Percentiles rank a stretch among this genome's conserved stretches.
These are phyloP conservation scores for Stygiomarasmius scandens DNA, from an alignment of 1,284 basidiomycete genomes.

Conservation along the genomic window DNA sequence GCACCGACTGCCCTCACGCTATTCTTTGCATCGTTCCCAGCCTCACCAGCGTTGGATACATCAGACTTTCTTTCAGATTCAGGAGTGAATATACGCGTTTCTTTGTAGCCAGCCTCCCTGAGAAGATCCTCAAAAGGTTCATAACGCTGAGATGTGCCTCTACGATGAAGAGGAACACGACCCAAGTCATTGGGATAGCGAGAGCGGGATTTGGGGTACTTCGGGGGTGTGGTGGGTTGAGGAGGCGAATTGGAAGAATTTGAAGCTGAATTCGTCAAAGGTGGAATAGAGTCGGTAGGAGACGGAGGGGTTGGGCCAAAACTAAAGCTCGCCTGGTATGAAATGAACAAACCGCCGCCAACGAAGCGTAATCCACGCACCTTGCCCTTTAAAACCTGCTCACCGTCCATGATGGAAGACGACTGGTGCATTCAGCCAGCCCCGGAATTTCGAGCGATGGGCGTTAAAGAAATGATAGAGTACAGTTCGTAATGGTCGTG, in stretches of 20 bases:
- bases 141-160: constrained; percentile 78
- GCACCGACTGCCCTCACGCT: constrained; percentile 53
- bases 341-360: neutral
- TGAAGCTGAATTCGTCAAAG: constrained; percentile 35
- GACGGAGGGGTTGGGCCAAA: constrained; percentile 15
- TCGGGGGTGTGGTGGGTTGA: constrained; percentile 42
- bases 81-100: constrained; percentile 85
- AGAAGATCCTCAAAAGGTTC: constrained; percentile 83
- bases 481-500: no score
- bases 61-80: constrained; percentile 61
- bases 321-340: neutral
- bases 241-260: constrained; percentile 44
- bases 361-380: no score
- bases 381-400: no score
- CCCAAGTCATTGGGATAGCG: constrained; percentile 62
- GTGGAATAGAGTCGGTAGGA: constrained; percentile 27
- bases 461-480: no score
- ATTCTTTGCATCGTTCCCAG: constrained; percentile 27
- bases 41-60: constrained; percentile 29
- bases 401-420: no score
- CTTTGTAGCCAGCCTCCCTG: constrained; percentile 85
- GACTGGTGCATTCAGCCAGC: no score
- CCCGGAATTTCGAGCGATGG: no score
- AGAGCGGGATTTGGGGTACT: constrained; percentile 32
- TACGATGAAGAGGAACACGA: constrained; percentile 70